Evolutionary conservation across 257 asterid genomes (phyloP).

Genomic region (Solanum tarapatanum): DNA sequence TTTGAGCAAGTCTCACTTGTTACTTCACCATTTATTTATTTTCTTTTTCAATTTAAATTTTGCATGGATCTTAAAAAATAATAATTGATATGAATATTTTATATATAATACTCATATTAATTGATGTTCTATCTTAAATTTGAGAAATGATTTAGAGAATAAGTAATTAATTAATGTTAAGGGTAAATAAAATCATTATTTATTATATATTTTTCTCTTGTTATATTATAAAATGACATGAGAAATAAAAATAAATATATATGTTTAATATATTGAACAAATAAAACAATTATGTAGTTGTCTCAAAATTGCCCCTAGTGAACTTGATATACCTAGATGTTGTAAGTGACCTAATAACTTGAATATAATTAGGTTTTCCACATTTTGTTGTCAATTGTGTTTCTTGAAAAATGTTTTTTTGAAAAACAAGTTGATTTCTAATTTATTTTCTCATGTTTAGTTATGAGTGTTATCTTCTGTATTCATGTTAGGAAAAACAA

Average conservation of each 20-base stretch:
- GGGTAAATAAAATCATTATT: no score
- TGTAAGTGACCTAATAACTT: neutral
- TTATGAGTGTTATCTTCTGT: no score
- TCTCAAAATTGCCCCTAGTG: no score
- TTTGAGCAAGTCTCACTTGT: neutral
- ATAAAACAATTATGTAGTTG: no score
- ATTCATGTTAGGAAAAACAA: no score
- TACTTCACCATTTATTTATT: neutral
- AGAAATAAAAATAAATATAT: no score
- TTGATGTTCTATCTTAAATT: no score
- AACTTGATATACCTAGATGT: no score
- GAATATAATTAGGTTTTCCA: neutral
- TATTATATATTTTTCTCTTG: neutral
- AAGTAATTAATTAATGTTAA: neutral
- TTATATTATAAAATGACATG: neutral
- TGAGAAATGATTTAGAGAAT: neutral
- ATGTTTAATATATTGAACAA: no score
- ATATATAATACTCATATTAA: neutral
- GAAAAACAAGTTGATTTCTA: no score
- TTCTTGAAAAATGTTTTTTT: no score
- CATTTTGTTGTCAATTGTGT: neutral
- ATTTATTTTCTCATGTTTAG: no score
- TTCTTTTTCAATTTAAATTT: neutral
- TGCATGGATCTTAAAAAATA: neutral
- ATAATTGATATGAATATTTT: neutral